A percentile compares a stretch with the other conserved stretches of the same genome.
phyloP scores from a whole-genome alignment of 1,284 basidiomycete species.

The Phylloporus sp. region DNA sequence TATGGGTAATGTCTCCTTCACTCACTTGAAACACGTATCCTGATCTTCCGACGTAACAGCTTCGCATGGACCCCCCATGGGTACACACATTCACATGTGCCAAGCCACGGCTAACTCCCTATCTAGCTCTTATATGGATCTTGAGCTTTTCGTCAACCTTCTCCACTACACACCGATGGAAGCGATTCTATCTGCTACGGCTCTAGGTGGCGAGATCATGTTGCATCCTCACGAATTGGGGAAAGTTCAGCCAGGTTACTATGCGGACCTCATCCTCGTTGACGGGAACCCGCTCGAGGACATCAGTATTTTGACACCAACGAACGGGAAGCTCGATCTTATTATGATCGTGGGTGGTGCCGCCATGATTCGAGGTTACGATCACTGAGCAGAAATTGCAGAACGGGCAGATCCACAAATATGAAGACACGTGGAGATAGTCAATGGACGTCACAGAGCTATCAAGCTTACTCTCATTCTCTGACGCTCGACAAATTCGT shows the following conservation, averaged over 20 bases:
- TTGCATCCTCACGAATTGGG: conserved; percentile 39
- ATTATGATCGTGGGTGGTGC: conserved; percentile 32
- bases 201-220: conserved; percentile 42
- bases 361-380: background rate
- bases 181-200: conserved; percentile 40
- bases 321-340: conserved; percentile 34
- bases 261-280: conserved; percentile 39
- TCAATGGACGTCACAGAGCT: background rate
- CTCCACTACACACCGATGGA: conserved; percentile 41
- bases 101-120: conserved; percentile 5
- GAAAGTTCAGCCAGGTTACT: conserved; percentile 41
- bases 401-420: conserved; percentile 35
- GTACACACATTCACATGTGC: conserved; percentile 1
- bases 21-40: background rate
- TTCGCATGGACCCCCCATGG: conserved; percentile 44
- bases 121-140: conserved; percentile 39
- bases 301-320: conserved; percentile 34
- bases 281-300: conserved; percentile 40
- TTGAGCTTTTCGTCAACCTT: conserved; percentile 41
- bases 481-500: background rate
- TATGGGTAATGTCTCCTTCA: conserved; percentile 30
- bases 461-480: background rate
- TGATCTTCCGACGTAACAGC: conserved; percentile 17
- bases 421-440: background rate
- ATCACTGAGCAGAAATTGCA: conserved; percentile 15